Base-by-base conservation (phyloP, 257 asterid species). In the Solanum bulbocastanum region DNA sequence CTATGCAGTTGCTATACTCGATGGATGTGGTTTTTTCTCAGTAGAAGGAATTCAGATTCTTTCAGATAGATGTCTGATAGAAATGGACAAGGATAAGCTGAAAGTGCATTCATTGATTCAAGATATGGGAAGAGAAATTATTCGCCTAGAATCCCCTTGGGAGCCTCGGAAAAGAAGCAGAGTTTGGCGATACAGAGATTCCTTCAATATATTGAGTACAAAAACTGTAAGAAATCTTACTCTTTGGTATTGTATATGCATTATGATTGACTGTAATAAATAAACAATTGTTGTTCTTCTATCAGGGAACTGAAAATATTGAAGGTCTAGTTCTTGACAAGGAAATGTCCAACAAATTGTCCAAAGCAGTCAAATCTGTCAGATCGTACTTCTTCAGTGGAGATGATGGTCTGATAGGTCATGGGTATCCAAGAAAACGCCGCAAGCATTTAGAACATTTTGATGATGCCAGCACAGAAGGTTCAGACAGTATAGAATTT, bases 111-210 rank as follows among this genome's bases (percentile, higher is more conserved):
- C 84, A 30, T 36, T 87, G 46, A 52, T 87, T 87, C 88, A 75
- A 75, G 88, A 76, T 65, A 60, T 87, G 85, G 88, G 85, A 56
- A 87, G 73, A 69, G 89, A 83, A 60, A 83, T 87, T 83, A 39
- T 87, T 30, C 84, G 89, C 72, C 33, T 18, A 83, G 89, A 87
- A 71, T 87, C 89, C 16, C 81, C 89, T 68, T 79, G 40, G 58
- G 76, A 87, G 23, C 87, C 89, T 58, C 13, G 36, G 73, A 71
- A 83, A 71, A 73, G 89, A 44, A 87, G 87, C 73, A 83, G 89
- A 83, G 30, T 87, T 30, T 87, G 87, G 87, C 9, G 20, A 35
- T 73, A 44, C 71, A 66, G 56, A 69, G 89, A 83, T 83, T 62
- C 86, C 71, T 33, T 87, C 23, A 27, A 68, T 52, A 40, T 83